A percentile compares a stretch with the other conserved stretches of the same genome.
These are phyloP conservation scores for Furcasterigmium sp. DNA, from an alignment of 2,329 filamentous ascomycete genomes.

Conservation along the genomic window DNA sequence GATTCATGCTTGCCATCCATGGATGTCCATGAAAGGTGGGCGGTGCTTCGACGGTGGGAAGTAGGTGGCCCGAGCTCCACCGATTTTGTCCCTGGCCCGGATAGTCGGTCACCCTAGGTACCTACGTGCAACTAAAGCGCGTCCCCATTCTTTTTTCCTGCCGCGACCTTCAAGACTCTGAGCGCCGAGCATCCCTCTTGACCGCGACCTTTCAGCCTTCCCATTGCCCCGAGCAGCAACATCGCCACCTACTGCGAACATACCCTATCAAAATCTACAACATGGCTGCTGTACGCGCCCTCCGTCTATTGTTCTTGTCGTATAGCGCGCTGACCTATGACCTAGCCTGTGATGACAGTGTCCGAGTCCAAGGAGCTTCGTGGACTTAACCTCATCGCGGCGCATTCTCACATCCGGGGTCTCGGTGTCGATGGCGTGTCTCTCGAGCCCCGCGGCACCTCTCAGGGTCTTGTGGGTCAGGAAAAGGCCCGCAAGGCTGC, in stretches of 20 bases:
- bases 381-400: conserved; percentile 94
- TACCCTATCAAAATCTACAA: conserved; percentile 18
- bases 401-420: conserved; percentile 95
- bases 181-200: no score
- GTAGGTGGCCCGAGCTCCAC: no score
- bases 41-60: no score
- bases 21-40: no score
- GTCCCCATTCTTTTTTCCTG: no score
- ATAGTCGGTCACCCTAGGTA: no score
- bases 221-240: no score
- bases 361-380: conserved; percentile 94
- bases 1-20: no score
- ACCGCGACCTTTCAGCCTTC: no score
- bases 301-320: not conserved
- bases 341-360: conserved; percentile 67
- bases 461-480: conserved; percentile 93
- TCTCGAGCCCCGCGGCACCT: conserved; percentile 76
- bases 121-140: no score
- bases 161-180: no score
- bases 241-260: not conserved
- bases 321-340: conserved; percentile 2
- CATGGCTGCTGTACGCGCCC: conserved; percentile 47
- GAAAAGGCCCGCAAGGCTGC: conserved; percentile 95
- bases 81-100: no score
- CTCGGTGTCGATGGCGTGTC: conserved; percentile 90